These are phyloP conservation scores for Xerocomus brunneocitrinus DNA, from an alignment of 768 basidiomycete species.

Conservation along the genomic window DNA sequence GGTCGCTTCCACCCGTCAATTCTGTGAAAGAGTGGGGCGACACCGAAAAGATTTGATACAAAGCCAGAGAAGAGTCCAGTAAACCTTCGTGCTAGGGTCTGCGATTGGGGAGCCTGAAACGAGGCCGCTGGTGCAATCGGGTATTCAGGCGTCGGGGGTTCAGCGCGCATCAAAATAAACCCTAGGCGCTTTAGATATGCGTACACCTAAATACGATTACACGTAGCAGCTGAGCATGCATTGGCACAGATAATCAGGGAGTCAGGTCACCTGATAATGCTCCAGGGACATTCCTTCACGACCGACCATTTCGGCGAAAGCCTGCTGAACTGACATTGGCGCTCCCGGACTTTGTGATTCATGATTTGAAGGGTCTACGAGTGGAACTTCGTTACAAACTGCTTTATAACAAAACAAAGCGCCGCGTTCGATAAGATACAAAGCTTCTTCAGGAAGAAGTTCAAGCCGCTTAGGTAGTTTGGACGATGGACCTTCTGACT, in stretches of 20 bases:
- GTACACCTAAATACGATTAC: slow-evolving; percentile 61
- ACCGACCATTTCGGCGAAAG: slow-evolving; percentile 81
- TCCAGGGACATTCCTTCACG: slow-evolving; percentile 74
- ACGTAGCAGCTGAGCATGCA: neutral
- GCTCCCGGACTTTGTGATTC: slow-evolving; percentile 48
- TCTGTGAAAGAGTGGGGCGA: slow-evolving; percentile 6
- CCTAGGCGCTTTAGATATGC: slow-evolving; percentile 90
- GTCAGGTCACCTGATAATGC: slow-evolving; percentile 67
- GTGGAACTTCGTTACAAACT: slow-evolving; percentile 25
- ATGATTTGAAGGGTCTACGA: slow-evolving; percentile 7
- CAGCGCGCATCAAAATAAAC: slow-evolving; percentile 79
- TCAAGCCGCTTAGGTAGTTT: slow-evolving; percentile 68
- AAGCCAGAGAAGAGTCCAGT: slow-evolving; percentile 10
- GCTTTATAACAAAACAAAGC: slow-evolving; percentile 81
- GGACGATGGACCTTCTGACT: slow-evolving; percentile 1
- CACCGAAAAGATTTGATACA: slow-evolving; percentile 3
- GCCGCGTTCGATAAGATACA: slow-evolving; percentile 91
- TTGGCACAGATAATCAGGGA: slow-evolving; percentile 5
- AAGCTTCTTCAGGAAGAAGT: slow-evolving; percentile 89
- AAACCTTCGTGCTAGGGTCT: neutral
- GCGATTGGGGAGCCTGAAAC: slow-evolving; percentile 6
- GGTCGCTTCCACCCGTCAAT: slow-evolving; percentile 67
- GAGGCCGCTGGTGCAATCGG: slow-evolving; percentile 40
- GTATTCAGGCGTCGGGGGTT: slow-evolving; percentile 53
- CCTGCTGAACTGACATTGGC: slow-evolving; percentile 91